Base-by-base conservation (phyloP, 176 grass and related monocot species). In the Juncus effusus region DNA sequence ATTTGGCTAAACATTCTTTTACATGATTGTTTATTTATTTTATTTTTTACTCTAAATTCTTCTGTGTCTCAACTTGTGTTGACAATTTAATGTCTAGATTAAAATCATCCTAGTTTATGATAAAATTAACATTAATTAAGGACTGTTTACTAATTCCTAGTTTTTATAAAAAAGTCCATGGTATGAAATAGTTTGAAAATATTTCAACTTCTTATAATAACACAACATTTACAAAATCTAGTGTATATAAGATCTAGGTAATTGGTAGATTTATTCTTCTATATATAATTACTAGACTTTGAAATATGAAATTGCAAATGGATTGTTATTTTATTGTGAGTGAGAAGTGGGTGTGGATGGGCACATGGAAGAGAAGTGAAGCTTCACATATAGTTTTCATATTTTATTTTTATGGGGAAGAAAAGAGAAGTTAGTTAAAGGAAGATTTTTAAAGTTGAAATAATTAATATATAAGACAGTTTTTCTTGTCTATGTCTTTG, bases 291-390 rank as follows among this genome's bases (percentile, higher is more conserved):
- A 51, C 54, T 71, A 71, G 67, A 59, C n/a, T 54, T 59, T 3
- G 40, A 15, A 69, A 54, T 69, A 38, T 5, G 53, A 62, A 66
- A 77, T 69, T 64, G 67, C 12, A 54, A 13, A 36, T 63, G 60
- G 47, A 40, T 56, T 64, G 40, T 28, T 72, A 62, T 60, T 70
- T 51, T 58, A 66, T 47, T n/a, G 42, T 60, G 64, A 12, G 13
- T 2, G 12, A 70, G 55, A 39, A 78, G 64, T 70, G 64, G 65
- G 65, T 78, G 76, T 39, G 51, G 57, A 47, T 72, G 54, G 53
- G 14, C 64, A 78, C 69, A 41, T 70, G 65, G 54, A 42, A 56
- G 63, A 62, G 40, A 78, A 51, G 40, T 57, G 63, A 54, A 38
- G 47, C 58, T 47, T 64, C 13, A 36, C 14, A 15, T 5, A 28